Conservation (phyloP, 2,329 filamentous ascomycete genomes). For the Cercospora nicotianae region DNA sequence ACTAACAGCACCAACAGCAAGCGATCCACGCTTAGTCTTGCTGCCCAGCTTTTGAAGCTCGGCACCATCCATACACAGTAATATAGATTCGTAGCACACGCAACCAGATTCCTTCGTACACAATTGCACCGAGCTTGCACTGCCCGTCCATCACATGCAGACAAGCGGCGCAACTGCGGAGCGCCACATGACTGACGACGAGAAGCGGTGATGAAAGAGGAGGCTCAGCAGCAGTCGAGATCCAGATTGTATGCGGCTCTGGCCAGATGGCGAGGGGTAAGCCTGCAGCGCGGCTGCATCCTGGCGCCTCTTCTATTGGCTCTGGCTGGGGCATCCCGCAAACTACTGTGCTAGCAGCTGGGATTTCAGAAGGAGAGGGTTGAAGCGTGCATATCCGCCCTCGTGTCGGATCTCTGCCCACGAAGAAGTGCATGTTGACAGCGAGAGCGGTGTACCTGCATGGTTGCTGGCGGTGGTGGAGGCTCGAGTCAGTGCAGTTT, state of each 20-base stretch:
- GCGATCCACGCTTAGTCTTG: slow-evolving; percentile 54
- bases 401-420: slow-evolving; percentile 4
- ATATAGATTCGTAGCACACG: slow-evolving; percentile 7
- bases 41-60: background rate
- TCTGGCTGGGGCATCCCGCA: slow-evolving; percentile 2
- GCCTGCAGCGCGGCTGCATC: slow-evolving; percentile 7
- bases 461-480: background rate
- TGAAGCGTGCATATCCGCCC: slow-evolving; percentile 6
- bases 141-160: background rate
- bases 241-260: slow-evolving; percentile 18
- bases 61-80: slow-evolving; percentile 1
- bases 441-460: slow-evolving; percentile 11
- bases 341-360: background rate
- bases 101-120: background rate
- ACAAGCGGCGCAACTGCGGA: background rate
- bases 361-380: background rate
- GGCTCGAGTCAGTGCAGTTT: background rate
- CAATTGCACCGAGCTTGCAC: background rate
- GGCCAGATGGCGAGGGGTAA: slow-evolving; percentile 6
- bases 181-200: background rate
- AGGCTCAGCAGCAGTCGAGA: slow-evolving; percentile 1
- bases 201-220: slow-evolving; percentile 15
- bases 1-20: slow-evolving; percentile 52
- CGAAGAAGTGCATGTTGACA: background rate
- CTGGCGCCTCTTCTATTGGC: slow-evolving; percentile 1